phyloP scores from a whole-genome alignment of 345 rosid species.

The Schrenkiella parvula region DNA sequence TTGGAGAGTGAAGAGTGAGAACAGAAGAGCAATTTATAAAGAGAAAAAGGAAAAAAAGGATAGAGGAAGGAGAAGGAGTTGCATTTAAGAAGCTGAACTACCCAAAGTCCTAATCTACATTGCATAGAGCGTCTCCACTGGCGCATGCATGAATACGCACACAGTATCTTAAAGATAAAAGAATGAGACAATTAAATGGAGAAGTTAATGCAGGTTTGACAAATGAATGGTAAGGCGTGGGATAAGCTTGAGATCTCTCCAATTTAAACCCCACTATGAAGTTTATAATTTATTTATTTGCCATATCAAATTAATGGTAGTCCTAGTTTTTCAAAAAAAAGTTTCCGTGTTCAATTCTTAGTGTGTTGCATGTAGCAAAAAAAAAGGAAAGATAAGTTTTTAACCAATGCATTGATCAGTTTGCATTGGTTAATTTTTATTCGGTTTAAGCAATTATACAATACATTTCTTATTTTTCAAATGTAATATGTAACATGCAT shows the following conservation, averaged over 20 bases:
- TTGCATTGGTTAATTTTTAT: background rate
- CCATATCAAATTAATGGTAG: background rate
- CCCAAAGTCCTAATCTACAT: slow-evolving; percentile 19
- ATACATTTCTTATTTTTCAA: background rate
- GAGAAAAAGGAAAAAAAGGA: background rate
- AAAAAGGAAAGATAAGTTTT: background rate
- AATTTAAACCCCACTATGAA: background rate
- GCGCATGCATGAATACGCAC: slow-evolving; percentile 28
- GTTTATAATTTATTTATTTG: no score
- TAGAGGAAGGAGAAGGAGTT: background rate
- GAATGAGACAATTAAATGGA: background rate
- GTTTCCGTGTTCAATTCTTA: background rate
- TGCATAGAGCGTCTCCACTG: slow-evolving; percentile 25
- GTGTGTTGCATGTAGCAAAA: background rate
- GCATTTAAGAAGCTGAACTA: slow-evolving; percentile 27
- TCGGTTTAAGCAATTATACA: background rate
- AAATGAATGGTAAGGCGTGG: background rate
- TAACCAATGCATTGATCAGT: background rate
- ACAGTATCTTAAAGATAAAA: background rate
- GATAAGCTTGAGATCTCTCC: slow-evolving; percentile 12
- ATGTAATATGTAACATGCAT: background rate
- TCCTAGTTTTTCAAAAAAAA: background rate
- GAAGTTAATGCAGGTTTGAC: slow-evolving; percentile 16
- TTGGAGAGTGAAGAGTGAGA: slow-evolving; percentile 4
- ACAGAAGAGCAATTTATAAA: slow-evolving; percentile 8